phyloP scores from a whole-genome alignment of 768 basidiomycete species.

The Leccinum olivaceopallidum region DNA sequence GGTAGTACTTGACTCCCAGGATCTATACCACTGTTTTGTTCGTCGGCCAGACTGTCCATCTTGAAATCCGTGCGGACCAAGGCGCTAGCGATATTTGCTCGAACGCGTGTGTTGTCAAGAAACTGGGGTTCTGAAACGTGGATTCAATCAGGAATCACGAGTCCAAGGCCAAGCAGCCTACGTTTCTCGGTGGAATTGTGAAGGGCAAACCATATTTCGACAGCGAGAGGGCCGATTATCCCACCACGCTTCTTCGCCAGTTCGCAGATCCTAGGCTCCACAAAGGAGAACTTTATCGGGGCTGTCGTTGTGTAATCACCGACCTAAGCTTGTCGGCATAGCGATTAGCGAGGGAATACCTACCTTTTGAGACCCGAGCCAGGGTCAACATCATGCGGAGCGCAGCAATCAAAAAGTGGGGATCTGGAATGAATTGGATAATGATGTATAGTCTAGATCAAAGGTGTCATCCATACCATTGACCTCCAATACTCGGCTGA shows the following conservation, averaged over 20 bases:
- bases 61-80: constrained; percentile 10
- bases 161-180: not conserved
- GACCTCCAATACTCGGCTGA: constrained; percentile 15
- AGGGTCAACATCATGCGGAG: constrained; percentile 21
- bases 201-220: constrained; percentile 21
- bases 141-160: not conserved
- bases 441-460: too few species aligned
- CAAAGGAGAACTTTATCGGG: not conserved
- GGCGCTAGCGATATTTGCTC: constrained; percentile 20
- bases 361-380: constrained; percentile 17
- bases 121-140: constrained; percentile 8
- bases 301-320: too few species aligned
- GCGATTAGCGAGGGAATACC: not conserved
- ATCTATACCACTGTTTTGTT: not conserved
- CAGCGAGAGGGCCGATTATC: constrained; percentile 23
- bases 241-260: constrained; percentile 9
- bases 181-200: constrained; percentile 8
- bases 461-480: constrained; percentile 7
- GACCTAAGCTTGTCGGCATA: too few species aligned
- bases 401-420: constrained; percentile 12
- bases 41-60: not conserved
- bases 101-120: constrained; percentile 7
- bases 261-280: constrained; percentile 17
- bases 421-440: constrained; percentile 5
- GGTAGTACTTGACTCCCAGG: constrained; percentile 1